These are phyloP conservation scores for Clavispora santaluciae DNA, from an alignment of 805 yeast genomes.

Conservation along the genomic window DNA sequence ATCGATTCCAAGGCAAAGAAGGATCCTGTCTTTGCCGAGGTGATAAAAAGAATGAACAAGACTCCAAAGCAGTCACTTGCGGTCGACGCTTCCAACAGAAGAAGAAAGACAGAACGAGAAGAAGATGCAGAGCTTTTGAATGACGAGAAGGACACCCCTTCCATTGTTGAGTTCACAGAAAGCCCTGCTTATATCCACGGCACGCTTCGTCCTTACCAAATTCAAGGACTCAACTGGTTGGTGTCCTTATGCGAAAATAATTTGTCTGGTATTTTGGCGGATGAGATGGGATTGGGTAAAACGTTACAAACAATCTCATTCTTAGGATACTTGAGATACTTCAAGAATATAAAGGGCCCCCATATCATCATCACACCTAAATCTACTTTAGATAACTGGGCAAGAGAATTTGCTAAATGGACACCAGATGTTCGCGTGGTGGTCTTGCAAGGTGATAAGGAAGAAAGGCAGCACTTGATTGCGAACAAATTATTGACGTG, in stretches of 20 bases:
- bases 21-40: conserved; percentile 53
- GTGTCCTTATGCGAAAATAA: conserved; percentile 62
- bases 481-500: conserved; percentile 47
- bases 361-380: conserved; percentile 75
- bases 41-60: conserved; percentile 38
- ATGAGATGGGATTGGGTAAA: conserved; percentile 84
- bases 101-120: conserved; percentile 71
- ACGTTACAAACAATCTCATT: conserved; percentile 77
- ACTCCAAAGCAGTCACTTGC: conserved; percentile 8
- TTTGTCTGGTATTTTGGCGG: conserved; percentile 73
- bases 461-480: conserved; percentile 53
- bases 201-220: conserved; percentile 63
- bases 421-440: conserved; percentile 72
- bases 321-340: conserved; percentile 64
- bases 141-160: conserved; percentile 37
- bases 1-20: conserved; percentile 59
- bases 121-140: conserved; percentile 73
- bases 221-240: conserved; percentile 79
- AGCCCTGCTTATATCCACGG: conserved; percentile 55
- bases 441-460: conserved; percentile 71
- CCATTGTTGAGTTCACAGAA: conserved; percentile 45
- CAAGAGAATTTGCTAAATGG: conserved; percentile 72
- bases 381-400: conserved; percentile 78
- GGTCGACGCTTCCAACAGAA: conserved; percentile 32
- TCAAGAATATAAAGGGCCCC: conserved; percentile 61